Base-by-base conservation (phyloP, 164 flowering plant genomes). In the Malania oleifera region DNA sequence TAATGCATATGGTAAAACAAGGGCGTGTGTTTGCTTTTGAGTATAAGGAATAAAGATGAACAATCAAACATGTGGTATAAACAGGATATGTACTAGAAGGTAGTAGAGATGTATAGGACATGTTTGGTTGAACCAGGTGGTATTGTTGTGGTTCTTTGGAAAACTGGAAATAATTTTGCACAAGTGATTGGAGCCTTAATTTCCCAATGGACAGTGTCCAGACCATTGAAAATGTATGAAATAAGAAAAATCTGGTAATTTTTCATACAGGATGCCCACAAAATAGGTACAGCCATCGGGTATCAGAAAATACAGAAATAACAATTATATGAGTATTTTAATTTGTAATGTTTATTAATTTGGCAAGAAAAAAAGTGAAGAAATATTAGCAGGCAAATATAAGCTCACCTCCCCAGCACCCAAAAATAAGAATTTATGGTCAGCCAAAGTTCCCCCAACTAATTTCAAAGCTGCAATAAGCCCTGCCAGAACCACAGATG, bases 401-500 rank as follows among this genome's bases (percentile, higher is more conserved):
- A 63, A 40, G 26, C 59, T 66, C 61, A 89, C 97, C 87, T 87
- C 97, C 66, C 97, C 96, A 63, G 97, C 95, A 62, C 97, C 96
- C 27, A 90, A 74, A 74, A 90, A 90, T 43, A 90, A 73, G 79
- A 87, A 85, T 41, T 76, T 84, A 56, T 90, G 95, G 61, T 87
- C 89, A 52, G 83, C 83, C 38, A 90, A 75, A 48, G 70, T 60
- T 56, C 91, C 87, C 22, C 87, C 91, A 61, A 85, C 66, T 43
- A 82, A 54, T 61, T 80, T 87, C 64, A 84, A 64, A 38, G 93
- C 67, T 25, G 95, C 72, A 63, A 90, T 48, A 52, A 90, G 67
- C 37, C 97, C 97, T 18, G 91, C 80, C 27, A 90, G 80, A 44
- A 90, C 96, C 61, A 87, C 95, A 39, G 95, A 80, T 43, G 95